Base-by-base conservation (phyloP, 208 protist species). In the Leishmania guyanensis region DNA sequence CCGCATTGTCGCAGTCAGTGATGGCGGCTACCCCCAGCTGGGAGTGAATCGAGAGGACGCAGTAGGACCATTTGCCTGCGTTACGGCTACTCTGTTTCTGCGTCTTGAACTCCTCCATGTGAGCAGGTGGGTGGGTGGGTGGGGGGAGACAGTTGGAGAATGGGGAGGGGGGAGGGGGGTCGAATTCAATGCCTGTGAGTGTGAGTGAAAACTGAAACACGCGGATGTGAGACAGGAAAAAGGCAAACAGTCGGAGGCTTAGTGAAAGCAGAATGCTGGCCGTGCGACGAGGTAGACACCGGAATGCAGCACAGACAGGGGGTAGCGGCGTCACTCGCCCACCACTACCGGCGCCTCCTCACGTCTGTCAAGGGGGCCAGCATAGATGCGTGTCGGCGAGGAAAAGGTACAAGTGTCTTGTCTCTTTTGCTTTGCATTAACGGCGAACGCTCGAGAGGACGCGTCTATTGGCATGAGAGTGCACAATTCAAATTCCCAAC, bases 1-100 rank as follows among this genome's bases (percentile, higher is more conserved):
- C 54, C 29, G 79, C 3, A 3, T 50, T 53, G 82, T 72, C 74
- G 20, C 78, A 65, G 10, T 36, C 20, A 26, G 71, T 86, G 65
- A 86, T 77, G 33, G 58, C 48, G 9, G 74, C 78, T 48, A 78
- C 51, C 10, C 71, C 77, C 2, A 78, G 22, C 5, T 6, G 20
- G 14, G 74, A 22, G 73, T 86, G 71, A 16, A 86, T 1, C 1
- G 82, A 78, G 8, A 85, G 72, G 16, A 85, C 77, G 4, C 77
- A 62, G 70, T 64, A 4, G 16, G 81, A 77, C 81, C 81, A 84
- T 58, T 78, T 79, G 70, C 68, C 8, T 6, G 68, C 69, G 70
- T 80, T 74, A 48, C n/a, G 43, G 65, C 51, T 60, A 56, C 81
- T 53, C 72, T 78, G 75, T 60, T 80, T 84, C 26, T 81, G 33